Conservation (phyloP, 1,284 basidiomycete genomes). For the Apiotrichum siamense region DNA sequence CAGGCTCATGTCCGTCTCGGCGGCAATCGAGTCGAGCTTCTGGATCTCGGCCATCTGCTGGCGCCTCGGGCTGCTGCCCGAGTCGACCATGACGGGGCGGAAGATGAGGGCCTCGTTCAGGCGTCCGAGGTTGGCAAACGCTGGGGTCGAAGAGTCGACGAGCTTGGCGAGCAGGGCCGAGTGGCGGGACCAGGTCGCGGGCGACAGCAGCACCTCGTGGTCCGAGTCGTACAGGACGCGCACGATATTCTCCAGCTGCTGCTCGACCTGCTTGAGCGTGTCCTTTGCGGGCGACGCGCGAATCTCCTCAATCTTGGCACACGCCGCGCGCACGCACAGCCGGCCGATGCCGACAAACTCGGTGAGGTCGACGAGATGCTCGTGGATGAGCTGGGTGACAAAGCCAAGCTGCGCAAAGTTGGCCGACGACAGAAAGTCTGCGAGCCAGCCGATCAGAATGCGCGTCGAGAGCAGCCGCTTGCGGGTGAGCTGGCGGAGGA, state of each 20-base stretch:
- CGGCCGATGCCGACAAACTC: constrained; percentile 37
- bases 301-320: constrained; percentile 58
- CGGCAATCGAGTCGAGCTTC: constrained; percentile 74
- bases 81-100: constrained; percentile 53
- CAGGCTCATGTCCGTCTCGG: constrained; percentile 59
- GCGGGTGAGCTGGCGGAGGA: constrained; percentile 70
- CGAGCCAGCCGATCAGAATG: constrained; percentile 74
- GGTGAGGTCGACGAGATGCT: constrained; percentile 70
- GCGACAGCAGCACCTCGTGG: constrained; percentile 32
- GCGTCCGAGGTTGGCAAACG: constrained; percentile 52
- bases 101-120: constrained; percentile 75
- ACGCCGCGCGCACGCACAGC: constrained; percentile 31
- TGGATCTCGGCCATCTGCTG: constrained; percentile 68
- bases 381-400: constrained; percentile 66
- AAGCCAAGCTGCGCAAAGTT: constrained; percentile 83
- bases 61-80: constrained; percentile 41
- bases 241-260: constrained; percentile 29
- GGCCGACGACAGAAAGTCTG: constrained; percentile 65
- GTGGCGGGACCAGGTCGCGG: constrained; percentile 53
- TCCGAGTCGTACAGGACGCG: constrained; percentile 31
- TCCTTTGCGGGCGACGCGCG: constrained; percentile 23
- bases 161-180: constrained; percentile 39
- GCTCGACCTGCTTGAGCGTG: constrained; percentile 27
- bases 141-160: constrained; percentile 10
- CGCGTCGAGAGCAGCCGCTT: constrained; percentile 76